phyloP scores from a whole-genome alignment of 2,329 filamentous ascomycete species.

The Fusarium siculi region DNA sequence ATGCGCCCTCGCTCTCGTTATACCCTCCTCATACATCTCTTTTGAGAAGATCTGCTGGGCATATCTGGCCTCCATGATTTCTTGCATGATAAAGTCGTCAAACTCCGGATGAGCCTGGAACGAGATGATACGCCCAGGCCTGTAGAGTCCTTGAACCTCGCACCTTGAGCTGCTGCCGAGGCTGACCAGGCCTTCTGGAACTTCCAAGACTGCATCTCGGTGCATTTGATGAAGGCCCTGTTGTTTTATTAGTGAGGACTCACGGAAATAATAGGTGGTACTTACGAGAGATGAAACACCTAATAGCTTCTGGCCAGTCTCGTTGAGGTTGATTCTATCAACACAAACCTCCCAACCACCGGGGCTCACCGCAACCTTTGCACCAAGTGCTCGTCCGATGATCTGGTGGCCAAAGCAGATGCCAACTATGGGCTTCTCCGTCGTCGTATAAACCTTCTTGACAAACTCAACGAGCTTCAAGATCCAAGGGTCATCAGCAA shows the following conservation, averaged over 20 bases:
- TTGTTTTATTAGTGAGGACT: not conserved
- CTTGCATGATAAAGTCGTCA: slow-evolving; percentile 50
- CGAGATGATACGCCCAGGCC: slow-evolving; percentile 49
- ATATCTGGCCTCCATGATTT: slow-evolving; percentile 44
- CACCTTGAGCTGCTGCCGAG: slow-evolving; percentile 53
- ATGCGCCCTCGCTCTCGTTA: slow-evolving; percentile 38
- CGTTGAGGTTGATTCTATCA: slow-evolving; percentile 50
- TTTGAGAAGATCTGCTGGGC: slow-evolving; percentile 43
- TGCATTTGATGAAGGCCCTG: slow-evolving; percentile 57
- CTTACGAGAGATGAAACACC: slow-evolving; percentile 44
- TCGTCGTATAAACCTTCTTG: slow-evolving; percentile 38
- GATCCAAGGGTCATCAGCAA: slow-evolving; percentile 55
- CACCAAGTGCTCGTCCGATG: slow-evolving; percentile 53
- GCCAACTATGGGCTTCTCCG: slow-evolving; percentile 51
- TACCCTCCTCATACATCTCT: slow-evolving; percentile 42
- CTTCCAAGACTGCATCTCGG: slow-evolving; percentile 53
- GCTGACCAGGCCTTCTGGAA: slow-evolving; percentile 50
- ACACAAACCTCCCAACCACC: slow-evolving; percentile 57
- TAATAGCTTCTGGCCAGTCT: slow-evolving; percentile 51
- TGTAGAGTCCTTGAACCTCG: slow-evolving; percentile 54
- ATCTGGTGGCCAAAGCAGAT: slow-evolving; percentile 62
- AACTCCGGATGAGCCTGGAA: slow-evolving; percentile 59
- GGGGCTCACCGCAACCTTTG: slow-evolving; percentile 50
- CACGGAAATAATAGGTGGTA: rapidly evolving
- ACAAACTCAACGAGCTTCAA: slow-evolving; percentile 51